Conservation (phyloP, 176 grass and related monocot species). For the Melocanna baccifera region DNA sequence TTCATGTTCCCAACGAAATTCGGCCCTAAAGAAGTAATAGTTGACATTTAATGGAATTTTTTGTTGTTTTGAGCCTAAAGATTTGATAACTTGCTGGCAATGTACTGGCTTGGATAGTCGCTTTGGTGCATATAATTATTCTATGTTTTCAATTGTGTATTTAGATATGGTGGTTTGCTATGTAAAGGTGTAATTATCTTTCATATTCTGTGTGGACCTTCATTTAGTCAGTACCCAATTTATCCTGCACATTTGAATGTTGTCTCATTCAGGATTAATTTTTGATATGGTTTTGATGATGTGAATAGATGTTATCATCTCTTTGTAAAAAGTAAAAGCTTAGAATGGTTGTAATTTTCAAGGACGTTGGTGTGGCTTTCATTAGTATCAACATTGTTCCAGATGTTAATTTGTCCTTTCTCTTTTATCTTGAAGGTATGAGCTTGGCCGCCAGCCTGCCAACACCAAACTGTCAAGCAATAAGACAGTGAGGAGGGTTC, state of each 20-base stretch:
- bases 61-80: background rate
- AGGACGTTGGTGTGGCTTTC: background rate
- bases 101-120: background rate
- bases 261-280: background rate
- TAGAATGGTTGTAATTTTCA: background rate
- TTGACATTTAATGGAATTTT: background rate
- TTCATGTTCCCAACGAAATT: background rate
- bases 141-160: background rate
- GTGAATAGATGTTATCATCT: background rate
- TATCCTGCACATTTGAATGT: background rate
- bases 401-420: background rate
- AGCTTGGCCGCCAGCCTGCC: slow-evolving; percentile 44
- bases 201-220: background rate
- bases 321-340: background rate
- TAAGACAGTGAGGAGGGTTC: slow-evolving; percentile 46
- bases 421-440: slow-evolving; percentile 29
- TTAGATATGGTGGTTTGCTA: background rate
- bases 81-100: no score
- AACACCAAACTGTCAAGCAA: slow-evolving; percentile 48
- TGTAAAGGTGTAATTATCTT: background rate
- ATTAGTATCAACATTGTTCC: background rate
- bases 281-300: background rate
- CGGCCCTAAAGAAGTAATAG: background rate
- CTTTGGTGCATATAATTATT: background rate
- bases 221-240: background rate